Evolutionary conservation across 140 eudicot genomes (phyloP).

Genomic region (Anethum foeniculum): DNA sequence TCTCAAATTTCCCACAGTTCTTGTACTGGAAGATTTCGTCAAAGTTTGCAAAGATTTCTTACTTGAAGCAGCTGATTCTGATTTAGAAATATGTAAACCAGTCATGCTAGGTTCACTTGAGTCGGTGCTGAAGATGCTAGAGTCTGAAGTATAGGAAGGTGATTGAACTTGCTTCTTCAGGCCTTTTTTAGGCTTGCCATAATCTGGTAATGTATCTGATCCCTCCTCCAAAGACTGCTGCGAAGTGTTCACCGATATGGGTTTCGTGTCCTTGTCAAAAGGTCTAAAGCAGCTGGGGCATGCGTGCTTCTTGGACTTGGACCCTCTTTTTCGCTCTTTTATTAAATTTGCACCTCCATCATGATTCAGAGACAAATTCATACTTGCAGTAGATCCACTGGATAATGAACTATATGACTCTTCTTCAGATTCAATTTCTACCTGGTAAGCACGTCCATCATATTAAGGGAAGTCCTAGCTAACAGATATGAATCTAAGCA

Average conservation of each 20-base stretch:
- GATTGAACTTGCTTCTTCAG: constrained; percentile 17
- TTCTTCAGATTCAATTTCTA: constrained; percentile 50
- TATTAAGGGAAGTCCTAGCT: not conserved
- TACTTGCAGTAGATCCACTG: constrained; percentile 18
- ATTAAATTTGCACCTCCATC: constrained; percentile 23
- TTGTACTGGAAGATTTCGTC: constrained; percentile 44
- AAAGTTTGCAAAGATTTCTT: constrained; percentile 31
- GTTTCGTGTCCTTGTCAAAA: constrained; percentile 36
- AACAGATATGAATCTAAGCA: not conserved
- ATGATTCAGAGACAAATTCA: constrained; percentile 23
- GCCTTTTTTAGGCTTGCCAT: constrained; percentile 35
- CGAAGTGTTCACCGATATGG: constrained; percentile 32
- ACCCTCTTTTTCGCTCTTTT: constrained; percentile 19
- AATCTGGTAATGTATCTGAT: constrained; percentile 35
- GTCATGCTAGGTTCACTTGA: constrained; percentile 12
- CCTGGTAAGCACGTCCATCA: constrained; percentile 26
- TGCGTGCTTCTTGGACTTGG: constrained; percentile 26
- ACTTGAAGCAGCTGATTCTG: constrained; percentile 13
- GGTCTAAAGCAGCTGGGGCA: constrained; percentile 39
- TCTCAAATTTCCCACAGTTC: constrained; percentile 38
- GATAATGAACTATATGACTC: constrained; percentile 40
- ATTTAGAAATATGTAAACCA: constrained; percentile 3
- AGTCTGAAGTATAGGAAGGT: constrained; percentile 19
- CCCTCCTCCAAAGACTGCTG: constrained; percentile 20
- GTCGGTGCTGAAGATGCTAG: constrained; percentile 14